phyloP scores from a whole-genome alignment of 2,329 filamentous ascomycete genomes.

The Chrysosporium queenslandicum region DNA sequence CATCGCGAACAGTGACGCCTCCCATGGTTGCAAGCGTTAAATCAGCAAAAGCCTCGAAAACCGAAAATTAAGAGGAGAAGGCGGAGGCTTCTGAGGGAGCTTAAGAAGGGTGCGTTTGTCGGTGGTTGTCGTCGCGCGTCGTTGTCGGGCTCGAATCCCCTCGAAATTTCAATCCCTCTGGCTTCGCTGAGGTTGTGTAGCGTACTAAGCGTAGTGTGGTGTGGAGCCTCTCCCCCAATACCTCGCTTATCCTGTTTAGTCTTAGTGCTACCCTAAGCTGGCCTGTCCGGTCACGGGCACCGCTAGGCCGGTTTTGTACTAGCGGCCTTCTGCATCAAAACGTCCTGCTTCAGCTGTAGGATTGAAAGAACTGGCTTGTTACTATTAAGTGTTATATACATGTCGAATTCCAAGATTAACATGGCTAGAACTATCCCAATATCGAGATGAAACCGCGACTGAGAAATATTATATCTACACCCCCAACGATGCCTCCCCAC shows the following conservation, averaged over 20 bases:
- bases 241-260: conserved; percentile 35
- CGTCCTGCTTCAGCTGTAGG: too few relatives aligned
- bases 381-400: not conserved
- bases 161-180: conserved; percentile 16
- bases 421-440: too few relatives aligned
- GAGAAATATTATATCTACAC: not conserved
- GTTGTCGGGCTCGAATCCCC: conserved; percentile 14
- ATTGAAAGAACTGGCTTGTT: too few relatives aligned
- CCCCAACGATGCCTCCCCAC: conserved; percentile 14
- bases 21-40: conserved; percentile 49
- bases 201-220: conserved; percentile 25
- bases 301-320: conserved; percentile 2
- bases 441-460: not conserved
- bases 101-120: conserved; percentile 16
- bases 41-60: conserved; percentile 27
- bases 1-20: conserved; percentile 58
- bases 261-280: conserved; percentile 32
- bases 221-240: conserved; percentile 25
- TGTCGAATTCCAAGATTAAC: not conserved
- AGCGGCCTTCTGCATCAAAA: not conserved
- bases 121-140: conserved; percentile 17
- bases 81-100: conserved; percentile 8
- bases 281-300: conserved; percentile 4
- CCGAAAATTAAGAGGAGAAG: conserved; percentile 18
- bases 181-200: conserved; percentile 13